Base-by-base conservation (phyloP, 352 stramenopile genomes). In the Phytophthora kernoviae region DNA sequence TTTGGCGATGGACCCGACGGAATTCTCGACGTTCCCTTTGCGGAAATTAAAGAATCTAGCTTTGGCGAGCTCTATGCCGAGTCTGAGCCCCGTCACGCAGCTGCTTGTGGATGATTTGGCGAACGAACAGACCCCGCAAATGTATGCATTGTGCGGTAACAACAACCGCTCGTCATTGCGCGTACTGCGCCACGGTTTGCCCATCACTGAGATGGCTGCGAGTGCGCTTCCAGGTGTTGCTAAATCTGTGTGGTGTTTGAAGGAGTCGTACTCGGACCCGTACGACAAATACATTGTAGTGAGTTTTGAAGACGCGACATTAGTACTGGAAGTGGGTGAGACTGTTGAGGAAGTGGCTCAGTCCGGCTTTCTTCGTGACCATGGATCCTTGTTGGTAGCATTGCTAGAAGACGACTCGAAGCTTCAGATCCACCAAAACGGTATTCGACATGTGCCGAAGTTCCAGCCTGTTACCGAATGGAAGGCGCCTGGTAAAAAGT, bases 281-380 rank as follows among this genome's bases (percentile, higher is more conserved):
- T 75, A 81, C 33, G 84, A 93, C 64, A 92, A 93, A 65, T 99
- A 98, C 68, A 99, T 99, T 68, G 94, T 99, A 12, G 97, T 99
- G n/a, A 99, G 92, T 44, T 99, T 99, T 78, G 95, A 97, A 60
- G 98, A 99, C 66, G 96, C 96, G 36, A 99, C 97, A 15, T 85
- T 99, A 22, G 97, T 99, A 12, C 78, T 99, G 8, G 87, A 92
- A 52, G 94, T 99, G 37, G 97, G 96, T 14, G 97, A 99, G 32
- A 98, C 88, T 2, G 97, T 99, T 0, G 97, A 99, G 75, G 96
- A 99, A 78, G 96, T 99, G 20, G 94, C 88, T 20, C 92, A 98
- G 47, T 96, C 86, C 6, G 96, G 96, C 12, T 99, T 99, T 63
- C 58, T 98, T 21, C 92, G 88, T 12, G 96, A 98, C 52, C 87